Percentiles rank a stretch among this genome's conserved stretches.
Evolutionary conservation across 345 rosid species (phyloP).

Genomic region (Ricinus communis): DNA sequence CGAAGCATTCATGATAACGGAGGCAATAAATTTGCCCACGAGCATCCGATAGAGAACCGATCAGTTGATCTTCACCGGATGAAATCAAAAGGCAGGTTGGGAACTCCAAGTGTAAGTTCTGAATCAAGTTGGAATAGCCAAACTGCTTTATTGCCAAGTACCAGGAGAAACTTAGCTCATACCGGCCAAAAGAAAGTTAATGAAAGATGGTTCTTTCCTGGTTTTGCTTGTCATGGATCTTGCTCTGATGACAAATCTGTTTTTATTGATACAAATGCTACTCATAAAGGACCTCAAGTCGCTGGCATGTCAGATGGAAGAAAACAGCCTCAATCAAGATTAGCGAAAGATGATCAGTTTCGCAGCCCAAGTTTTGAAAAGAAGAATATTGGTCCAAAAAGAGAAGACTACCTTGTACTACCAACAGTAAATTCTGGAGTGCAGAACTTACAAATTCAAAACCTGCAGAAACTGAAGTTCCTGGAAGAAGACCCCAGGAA

Average conservation of each 20-base stretch:
- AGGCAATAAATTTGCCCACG: constrained; percentile 8
- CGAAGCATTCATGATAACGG: constrained; percentile 13
- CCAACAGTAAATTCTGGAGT: constrained; percentile 33
- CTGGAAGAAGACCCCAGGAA: constrained; percentile 34
- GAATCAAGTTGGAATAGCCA: constrained; percentile 54
- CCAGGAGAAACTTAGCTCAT: constrained; percentile 19
- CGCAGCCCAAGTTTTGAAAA: constrained; percentile 24
- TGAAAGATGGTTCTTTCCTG: constrained; percentile 40
- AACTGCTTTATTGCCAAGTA: constrained; percentile 30
- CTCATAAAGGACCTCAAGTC: constrained; percentile 15
- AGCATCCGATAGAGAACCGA: constrained; percentile 10
- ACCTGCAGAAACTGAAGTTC: constrained; percentile 8
- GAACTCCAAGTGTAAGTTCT: constrained; percentile 47
- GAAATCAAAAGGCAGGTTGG: constrained; percentile 33
- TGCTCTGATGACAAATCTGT: constrained; percentile 54
- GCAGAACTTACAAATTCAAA: constrained; percentile 10
- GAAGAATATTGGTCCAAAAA: constrained; percentile 31
- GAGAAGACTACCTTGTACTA: constrained; percentile 29
- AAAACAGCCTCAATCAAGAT: constrained; percentile 27
- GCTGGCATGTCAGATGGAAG: constrained; percentile 22
- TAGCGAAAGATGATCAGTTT: constrained; percentile 25
- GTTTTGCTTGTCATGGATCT: constrained; percentile 46
- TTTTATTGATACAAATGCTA: constrained; percentile 15
- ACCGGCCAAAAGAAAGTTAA: constrained; percentile 27
- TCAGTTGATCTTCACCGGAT: constrained; percentile 24